These are phyloP conservation scores for Umbelopsis isabellina DNA, from an alignment of 192 early-diverging fungal genomes.

Conservation along the genomic window DNA sequence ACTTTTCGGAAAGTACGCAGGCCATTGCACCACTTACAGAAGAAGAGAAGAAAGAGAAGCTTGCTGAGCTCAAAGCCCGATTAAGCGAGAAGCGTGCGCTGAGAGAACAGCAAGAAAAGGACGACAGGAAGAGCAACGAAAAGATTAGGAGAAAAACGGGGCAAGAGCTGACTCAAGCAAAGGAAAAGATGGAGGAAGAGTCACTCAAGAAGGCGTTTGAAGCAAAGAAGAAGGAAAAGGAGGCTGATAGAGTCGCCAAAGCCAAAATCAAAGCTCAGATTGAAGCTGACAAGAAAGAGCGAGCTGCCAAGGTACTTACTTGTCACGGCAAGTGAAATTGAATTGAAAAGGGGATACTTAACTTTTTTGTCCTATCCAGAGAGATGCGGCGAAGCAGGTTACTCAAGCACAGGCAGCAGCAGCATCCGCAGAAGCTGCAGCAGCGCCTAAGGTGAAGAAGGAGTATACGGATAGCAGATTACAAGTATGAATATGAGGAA, in stretches of 20 bases:
- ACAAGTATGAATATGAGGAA: constrained; percentile 52
- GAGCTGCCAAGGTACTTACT: constrained; percentile 60
- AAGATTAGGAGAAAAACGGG: constrained; percentile 75
- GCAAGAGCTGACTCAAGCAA: constrained; percentile 68
- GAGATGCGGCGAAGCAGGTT: constrained; percentile 24
- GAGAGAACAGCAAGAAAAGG: constrained; percentile 60
- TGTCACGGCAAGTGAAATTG: constrained; percentile 4
- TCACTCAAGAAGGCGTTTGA: constrained; percentile 78
- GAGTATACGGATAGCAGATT: constrained; percentile 77
- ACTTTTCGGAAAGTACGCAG: constrained; percentile 77
- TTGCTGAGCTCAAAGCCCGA: constrained; percentile 67
- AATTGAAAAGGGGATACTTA: constrained; percentile 14
- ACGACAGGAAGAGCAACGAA: constrained; percentile 73
- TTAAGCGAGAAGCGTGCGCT: constrained; percentile 68
- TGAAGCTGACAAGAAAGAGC: constrained; percentile 76
- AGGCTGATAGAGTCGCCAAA: constrained; percentile 73
- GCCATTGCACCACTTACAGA: constrained; percentile 80
- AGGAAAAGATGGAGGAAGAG: constrained; percentile 68
- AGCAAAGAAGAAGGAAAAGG: constrained; percentile 76
- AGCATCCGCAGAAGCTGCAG: constrained; percentile 31
- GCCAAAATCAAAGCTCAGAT: constrained; percentile 78
- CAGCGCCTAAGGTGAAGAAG: constrained; percentile 33
- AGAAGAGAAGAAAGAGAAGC: constrained; percentile 76
- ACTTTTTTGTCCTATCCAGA: constrained; percentile 1
- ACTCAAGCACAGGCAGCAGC: constrained; percentile 32